Base-by-base conservation (phyloP, 1,284 basidiomycete species). In the Pholiota adiposa region DNA sequence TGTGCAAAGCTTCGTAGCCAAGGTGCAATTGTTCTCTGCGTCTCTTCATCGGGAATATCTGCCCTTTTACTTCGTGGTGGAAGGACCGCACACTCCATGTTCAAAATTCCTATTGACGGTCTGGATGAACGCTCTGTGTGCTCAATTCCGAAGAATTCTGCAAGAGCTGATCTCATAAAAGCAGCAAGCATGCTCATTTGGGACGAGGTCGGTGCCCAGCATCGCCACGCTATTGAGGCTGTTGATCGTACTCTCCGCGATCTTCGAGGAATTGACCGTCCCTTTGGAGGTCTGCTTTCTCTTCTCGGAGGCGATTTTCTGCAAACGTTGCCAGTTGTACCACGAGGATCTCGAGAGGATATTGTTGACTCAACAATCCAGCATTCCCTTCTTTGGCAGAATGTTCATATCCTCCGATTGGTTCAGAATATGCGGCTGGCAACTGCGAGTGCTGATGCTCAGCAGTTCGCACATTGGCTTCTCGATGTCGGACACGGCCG, bases 11-110 rank as follows among this genome's bases (percentile, higher is more conserved):
- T 67, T 1, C 31, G 52, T n/a, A 46, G 54, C 29, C 34, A 58
- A 18, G 51, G 50, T 0, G 23, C 63, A 11, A 73, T 81, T 64
- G 75, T 78, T 0, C 65, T 83, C 0, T 79, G 75, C 72, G 76
- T 76, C 9, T 76, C 79, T 31, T 80, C 79, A 1, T 80, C 77
- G 21, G 80, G 80, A 1, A 77, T 82, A 61, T 74, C 80, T 31
- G 70, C 79, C 75, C 1, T 79, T 14, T 67, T 82, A 0, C 60
- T 81, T 0, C 59, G 43, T 5, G 76, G 76, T 14, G 79, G 79
- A 0, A 63, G 70, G 0, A 83, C 79, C 38, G 71, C 78, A 16
- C 79, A 81, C 64, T 80, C 77, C 1, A 54, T 55, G 0, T 80
- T 79, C 69, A 75, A 77, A 55, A 78, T 81, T 51, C 80, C 80